Percentiles rank a stretch among this genome's conserved stretches.
phyloP scores from a whole-genome alignment of 1,284 basidiomycete genomes.

The Cryptococcus sp. region DNA sequence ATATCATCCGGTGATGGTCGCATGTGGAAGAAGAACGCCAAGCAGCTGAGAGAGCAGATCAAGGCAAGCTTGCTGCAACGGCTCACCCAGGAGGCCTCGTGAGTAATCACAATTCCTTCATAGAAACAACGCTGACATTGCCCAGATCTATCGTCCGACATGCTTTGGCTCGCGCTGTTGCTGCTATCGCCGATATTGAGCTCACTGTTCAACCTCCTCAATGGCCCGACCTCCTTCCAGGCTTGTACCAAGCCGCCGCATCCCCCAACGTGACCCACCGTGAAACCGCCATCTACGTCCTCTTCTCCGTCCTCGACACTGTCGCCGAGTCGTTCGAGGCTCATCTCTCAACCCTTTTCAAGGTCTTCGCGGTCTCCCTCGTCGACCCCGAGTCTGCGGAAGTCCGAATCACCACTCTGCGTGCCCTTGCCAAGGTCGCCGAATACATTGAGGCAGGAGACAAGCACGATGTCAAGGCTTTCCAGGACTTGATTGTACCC shows the following conservation, averaged over 20 bases:
- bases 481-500: conserved; percentile 83
- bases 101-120: conserved; percentile 42
- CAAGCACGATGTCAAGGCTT: conserved; percentile 82
- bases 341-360: conserved; percentile 76
- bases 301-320: conserved; percentile 89
- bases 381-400: conserved; percentile 85
- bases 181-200: conserved; percentile 89
- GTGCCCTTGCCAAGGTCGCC: conserved; percentile 86
- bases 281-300: conserved; percentile 87
- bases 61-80: conserved; percentile 81
- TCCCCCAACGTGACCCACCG: conserved; percentile 73
- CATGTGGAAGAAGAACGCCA: conserved; percentile 77
- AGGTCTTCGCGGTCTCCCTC: conserved; percentile 77
- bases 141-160: conserved; percentile 81
- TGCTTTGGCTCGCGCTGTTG: conserved; percentile 86
- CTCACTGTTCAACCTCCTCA: conserved; percentile 66
- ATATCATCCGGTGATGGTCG: conserved; percentile 76
- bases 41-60: conserved; percentile 75
- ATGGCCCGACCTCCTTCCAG: conserved; percentile 88
- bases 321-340: conserved; percentile 84
- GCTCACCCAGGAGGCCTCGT: conserved; percentile 78
- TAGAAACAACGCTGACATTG: conserved; percentile 1
- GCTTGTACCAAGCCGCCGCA: conserved; percentile 77
- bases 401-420: conserved; percentile 87
- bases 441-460: conserved; percentile 90